Base-by-base conservation (phyloP, 768 basidiomycete species). In the Aureoboletus auriporus region DNA sequence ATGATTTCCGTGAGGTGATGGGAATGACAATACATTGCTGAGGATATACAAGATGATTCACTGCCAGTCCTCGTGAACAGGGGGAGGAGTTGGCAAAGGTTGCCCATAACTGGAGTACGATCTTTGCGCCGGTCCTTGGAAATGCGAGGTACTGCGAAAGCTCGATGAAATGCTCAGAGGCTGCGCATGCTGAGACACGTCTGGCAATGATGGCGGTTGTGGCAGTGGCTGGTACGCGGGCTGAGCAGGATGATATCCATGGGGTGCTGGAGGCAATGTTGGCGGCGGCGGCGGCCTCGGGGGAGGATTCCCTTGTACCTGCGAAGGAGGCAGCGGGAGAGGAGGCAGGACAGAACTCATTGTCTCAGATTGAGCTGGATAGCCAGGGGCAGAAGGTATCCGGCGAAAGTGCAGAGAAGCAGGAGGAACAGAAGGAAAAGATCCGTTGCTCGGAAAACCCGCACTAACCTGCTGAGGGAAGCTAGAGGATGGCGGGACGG, bases 221-320 rank as follows among this genome's bases (percentile, higher is more conserved):
- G 70, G 70, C 27, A 66, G 55, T 13, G 68, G 63, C 47, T 60
- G 71, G 49, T 63, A 70, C 16, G 67, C 62, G 16, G 70, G 66
- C 20, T 77, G 75, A n/a, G 69, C 48, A 44, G 72, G 67, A 41
- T 72, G 71, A 46, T 75, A 75, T 46, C 66, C 68, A 20, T 69
- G 54, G 11, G 75, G 80, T 23, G 75, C 78, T 29, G 74, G 74
- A 44, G 79, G 20, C 2, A 23, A 23, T 23, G 20, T 23, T 4
- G 20, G 81, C 17, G 84, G 68, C 55, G 75, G 73, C 8, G 76
- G 70, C 33, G 72, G 74, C 41, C 77, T 66, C n/a, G 72, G 63
- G 10, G 68, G 57, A 10, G 62, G 52, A 38, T 53, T 60, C 27
- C 53, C 57, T 51, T 61, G 55, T 44, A 50, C 36, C 37, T 59